phyloP scores from a whole-genome alignment of 495 filamentous ascomycete species.

The Penicillium mononematosum region DNA sequence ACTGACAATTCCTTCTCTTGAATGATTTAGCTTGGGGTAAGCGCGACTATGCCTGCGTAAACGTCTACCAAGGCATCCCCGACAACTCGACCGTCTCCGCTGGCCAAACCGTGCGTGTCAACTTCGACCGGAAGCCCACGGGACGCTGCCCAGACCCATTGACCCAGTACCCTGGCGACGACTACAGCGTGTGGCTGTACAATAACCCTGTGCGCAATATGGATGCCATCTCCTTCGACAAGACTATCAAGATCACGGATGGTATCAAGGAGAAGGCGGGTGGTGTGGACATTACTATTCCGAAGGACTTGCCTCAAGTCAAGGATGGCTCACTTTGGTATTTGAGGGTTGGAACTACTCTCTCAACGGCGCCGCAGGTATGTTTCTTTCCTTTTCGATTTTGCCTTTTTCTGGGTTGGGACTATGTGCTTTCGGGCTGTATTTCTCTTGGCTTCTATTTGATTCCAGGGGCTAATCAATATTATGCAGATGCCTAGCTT shows the following conservation, averaged over 20 bases:
- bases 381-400: slow-evolving; percentile 6
- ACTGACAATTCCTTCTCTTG: slow-evolving; percentile 1
- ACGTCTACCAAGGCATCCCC: slow-evolving; percentile 39
- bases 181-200: slow-evolving; percentile 37
- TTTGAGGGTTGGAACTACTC: slow-evolving; percentile 28
- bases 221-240: slow-evolving; percentile 25
- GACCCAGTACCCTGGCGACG: slow-evolving; percentile 22
- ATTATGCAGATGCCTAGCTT: slow-evolving; percentile 31
- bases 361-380: slow-evolving; percentile 39
- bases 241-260: slow-evolving; percentile 25
- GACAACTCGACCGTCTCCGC: slow-evolving; percentile 34
- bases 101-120: slow-evolving; percentile 27
- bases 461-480: slow-evolving; percentile 7
- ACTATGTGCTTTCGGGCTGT: neutral
- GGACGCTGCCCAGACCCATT: slow-evolving; percentile 27
- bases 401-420: neutral
- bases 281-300: slow-evolving; percentile 31
- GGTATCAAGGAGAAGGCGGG: slow-evolving; percentile 24
- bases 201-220: slow-evolving; percentile 38
- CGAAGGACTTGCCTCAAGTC: slow-evolving; percentile 30
- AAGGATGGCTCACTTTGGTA: slow-evolving; percentile 38
- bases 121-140: slow-evolving; percentile 35
- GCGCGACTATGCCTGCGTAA: slow-evolving; percentile 41
- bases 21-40: slow-evolving; percentile 37
- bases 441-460: neutral